Percentiles rank a stretch among this genome's conserved stretches.
These are phyloP conservation scores for Globisporangium splendens DNA, from an alignment of 352 stramenopile genomes.

Conservation along the genomic window DNA sequence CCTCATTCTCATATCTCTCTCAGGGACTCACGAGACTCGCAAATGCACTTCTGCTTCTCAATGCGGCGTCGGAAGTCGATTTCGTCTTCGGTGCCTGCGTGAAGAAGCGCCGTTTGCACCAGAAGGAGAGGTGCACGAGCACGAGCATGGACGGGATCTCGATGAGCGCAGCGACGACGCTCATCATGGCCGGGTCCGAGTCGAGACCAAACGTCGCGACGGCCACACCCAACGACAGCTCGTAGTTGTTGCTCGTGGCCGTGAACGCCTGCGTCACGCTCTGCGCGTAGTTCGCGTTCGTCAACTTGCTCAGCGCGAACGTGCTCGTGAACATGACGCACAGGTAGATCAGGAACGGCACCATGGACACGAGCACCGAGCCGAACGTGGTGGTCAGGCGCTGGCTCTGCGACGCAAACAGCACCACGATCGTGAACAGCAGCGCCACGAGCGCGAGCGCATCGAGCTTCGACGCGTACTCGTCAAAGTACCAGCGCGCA, in stretches of 20 bases:
- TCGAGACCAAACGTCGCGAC: slow-evolving; percentile 65
- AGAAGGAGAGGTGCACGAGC: slow-evolving; percentile 28
- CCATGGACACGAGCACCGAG: slow-evolving; percentile 51
- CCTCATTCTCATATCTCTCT: too few relatives aligned
- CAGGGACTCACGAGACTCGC: neutral
- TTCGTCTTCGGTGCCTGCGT: too few relatives aligned
- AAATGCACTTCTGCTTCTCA: neutral
- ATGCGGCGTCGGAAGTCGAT: too few relatives aligned
- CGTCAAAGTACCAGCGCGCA: slow-evolving; percentile 43
- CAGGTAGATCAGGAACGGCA: slow-evolving; percentile 69
- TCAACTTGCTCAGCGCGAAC: slow-evolving; percentile 33
- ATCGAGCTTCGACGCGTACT: slow-evolving; percentile 40
- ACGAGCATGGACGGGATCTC: slow-evolving; percentile 43
- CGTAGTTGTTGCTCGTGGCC: slow-evolving; percentile 87
- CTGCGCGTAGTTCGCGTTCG: slow-evolving; percentile 42
- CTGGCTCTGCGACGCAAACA: slow-evolving; percentile 70
- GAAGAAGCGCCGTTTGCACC: slow-evolving; percentile 14
- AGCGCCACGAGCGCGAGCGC: slow-evolving; percentile 49
- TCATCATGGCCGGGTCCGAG: slow-evolving; percentile 61
- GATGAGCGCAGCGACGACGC: slow-evolving; percentile 38
- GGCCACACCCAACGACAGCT: slow-evolving; percentile 65
- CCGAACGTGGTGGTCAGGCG: slow-evolving; percentile 49
- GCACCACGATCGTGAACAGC: slow-evolving; percentile 67
- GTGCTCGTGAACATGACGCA: slow-evolving; percentile 47
- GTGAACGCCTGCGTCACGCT: slow-evolving; percentile 61